Base-by-base conservation (phyloP, 345 rosid species). In the Euclidium syriacum region DNA sequence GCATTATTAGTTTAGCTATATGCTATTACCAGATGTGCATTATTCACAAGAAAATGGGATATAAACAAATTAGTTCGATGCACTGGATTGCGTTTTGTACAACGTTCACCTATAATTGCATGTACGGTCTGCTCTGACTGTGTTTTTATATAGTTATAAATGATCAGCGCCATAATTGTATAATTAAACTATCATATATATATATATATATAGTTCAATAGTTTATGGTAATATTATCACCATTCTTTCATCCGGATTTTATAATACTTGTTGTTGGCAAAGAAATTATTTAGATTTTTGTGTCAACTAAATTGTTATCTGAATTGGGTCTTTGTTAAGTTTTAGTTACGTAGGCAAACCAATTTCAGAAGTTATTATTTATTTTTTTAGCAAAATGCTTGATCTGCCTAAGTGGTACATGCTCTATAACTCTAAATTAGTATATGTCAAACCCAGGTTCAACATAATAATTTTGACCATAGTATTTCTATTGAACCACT, bases 51-150 rank as follows among this genome's bases (percentile, higher is more conserved):
- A 54, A 7, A 34, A 49, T 8, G 19, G n/a, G n/a, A 15, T 35
- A 33, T 4, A 19, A 36, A 17, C 17, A 36, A 58, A 25, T 24
- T 61, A 53, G 25, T 24, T 46, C 2, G 48, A 46, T 55, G 49
- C 47, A 54, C 29, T 55, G 56, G 71, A 65, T 66, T 58, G 41
- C 58, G 65, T 49, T 67, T 15, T 30, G 58, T 67, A 49, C 52
- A 49, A 58, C 59, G 58, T 16, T 29, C 65, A 22, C 20, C 43
- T 58, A 58, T 68, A 58, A 68, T 68, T 49, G 36, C 50, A 67
- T 58, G 58, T 67, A 67, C 72, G 65, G 51, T 48, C 62, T 46
- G n/a, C n/a, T n/a, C 33, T 46, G 48, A 67, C 46, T 34, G 12
- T 46, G 56, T 65, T 55, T 56, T 44, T 4, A 19, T 58, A 39